Conservation (phyloP, 495 filamentous ascomycete genomes). For the Glarea lozoyensis region DNA sequence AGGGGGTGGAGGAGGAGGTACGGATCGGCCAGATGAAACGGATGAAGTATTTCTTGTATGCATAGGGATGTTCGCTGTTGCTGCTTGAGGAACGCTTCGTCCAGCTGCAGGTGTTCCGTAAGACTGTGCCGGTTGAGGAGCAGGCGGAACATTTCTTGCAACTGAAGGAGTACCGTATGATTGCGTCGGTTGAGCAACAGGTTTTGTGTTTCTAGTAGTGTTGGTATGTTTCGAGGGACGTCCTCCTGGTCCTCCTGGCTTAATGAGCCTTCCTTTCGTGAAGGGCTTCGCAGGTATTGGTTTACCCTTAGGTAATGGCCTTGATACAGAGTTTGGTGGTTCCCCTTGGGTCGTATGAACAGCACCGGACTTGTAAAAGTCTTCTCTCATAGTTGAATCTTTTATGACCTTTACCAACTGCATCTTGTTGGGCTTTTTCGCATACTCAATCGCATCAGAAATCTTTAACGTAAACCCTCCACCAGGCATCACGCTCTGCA, state of each 20-base stretch:
- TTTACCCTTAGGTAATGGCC: constrained; percentile 76
- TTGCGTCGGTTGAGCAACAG: constrained; percentile 24
- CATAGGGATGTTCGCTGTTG: constrained; percentile 24
- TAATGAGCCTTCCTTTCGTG: constrained; percentile 80
- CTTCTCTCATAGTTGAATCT: constrained; percentile 61
- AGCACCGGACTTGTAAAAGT: constrained; percentile 87
- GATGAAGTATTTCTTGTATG: constrained; percentile 46
- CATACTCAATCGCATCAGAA: constrained; percentile 78
- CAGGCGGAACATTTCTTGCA: too few species aligned
- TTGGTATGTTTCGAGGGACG: constrained; percentile 59
- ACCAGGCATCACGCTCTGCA: constrained; percentile 65
- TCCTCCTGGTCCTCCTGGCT: constrained; percentile 79
- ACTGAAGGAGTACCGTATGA: constrained; percentile 13
- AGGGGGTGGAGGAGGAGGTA: constrained; percentile 62
- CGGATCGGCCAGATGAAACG: constrained; percentile 8
- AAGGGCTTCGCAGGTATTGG: constrained; percentile 81
- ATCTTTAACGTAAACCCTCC: constrained; percentile 70
- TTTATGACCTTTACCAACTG: constrained; percentile 80
- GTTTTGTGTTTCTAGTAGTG: constrained; percentile 38
- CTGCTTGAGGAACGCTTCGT: constrained; percentile 36
- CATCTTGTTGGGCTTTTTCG: constrained; percentile 96
- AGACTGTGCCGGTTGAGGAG: too few species aligned
- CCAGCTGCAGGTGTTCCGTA: constrained; percentile 28
- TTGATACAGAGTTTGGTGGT: constrained; percentile 71
- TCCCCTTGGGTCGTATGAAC: constrained; percentile 84